A percentile compares a stretch with the other conserved stretches of the same genome.
Conservation (phyloP, 2,329 filamentous ascomycete species). For the Fusarium brevicatenulatum region DNA sequence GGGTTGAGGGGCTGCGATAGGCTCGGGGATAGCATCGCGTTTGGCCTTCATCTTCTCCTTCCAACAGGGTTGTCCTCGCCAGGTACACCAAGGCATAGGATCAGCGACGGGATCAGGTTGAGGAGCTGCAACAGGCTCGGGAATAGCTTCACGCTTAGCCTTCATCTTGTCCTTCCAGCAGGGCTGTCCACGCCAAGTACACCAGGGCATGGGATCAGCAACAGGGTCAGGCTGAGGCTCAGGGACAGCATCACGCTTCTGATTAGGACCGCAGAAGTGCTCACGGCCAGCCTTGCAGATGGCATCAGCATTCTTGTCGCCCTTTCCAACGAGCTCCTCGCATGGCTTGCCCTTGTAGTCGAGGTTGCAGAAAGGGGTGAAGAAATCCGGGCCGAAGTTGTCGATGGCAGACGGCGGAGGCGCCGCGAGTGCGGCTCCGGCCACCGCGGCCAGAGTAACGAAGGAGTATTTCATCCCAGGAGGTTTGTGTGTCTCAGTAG, state of each 20-base stretch:
- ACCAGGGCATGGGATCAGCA: slow-evolving; percentile 40
- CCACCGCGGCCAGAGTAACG: slow-evolving; percentile 39
- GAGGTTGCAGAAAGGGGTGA: neutral
- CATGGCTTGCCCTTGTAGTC: slow-evolving; percentile 5
- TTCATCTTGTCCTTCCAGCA: slow-evolving; percentile 53
- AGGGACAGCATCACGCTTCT: slow-evolving; percentile 5
- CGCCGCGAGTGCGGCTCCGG: slow-evolving; percentile 21
- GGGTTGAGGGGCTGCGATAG: neutral
- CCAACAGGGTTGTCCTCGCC: slow-evolving; percentile 47
- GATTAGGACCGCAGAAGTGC: neutral
- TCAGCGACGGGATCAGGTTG: neutral
- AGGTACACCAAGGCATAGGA: slow-evolving; percentile 7
- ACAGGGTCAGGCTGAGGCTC: slow-evolving; percentile 32
- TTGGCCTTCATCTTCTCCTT: slow-evolving; percentile 47
- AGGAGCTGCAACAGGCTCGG: neutral
- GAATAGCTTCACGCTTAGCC: slow-evolving; percentile 4
- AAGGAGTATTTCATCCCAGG: slow-evolving; percentile 46
- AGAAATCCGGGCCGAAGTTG: slow-evolving; percentile 6
- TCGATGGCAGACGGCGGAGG: neutral
- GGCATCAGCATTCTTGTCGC: neutral
- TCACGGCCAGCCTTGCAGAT: neutral
- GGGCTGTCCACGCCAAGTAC: slow-evolving; percentile 51
- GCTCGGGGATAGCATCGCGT: slow-evolving; percentile 7
- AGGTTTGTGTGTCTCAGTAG: slow-evolving; percentile 6
- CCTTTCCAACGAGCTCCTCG: neutral